Evolutionary conservation across 228 moss, liverwort and hornwort genomes (phyloP), one percentile per base, ranked within the genome.

Genomic region (Sphagnum magellanicum): DNA sequence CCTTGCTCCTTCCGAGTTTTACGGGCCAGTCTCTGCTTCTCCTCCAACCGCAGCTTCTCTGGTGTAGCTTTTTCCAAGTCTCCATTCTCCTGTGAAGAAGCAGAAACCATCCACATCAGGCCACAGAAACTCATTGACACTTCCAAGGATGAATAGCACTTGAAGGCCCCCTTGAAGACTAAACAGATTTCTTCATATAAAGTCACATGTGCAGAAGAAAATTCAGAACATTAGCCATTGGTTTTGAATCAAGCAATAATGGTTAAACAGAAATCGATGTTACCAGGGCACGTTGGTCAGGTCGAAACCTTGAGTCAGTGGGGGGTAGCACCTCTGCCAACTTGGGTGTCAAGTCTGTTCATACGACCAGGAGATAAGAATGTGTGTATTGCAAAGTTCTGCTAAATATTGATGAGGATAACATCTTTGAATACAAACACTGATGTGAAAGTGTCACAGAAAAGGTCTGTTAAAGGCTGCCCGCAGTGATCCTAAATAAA

Each of bases 11-110:
- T 97, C 52, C 90, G 91, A 65, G 81, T 63, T 67, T 87, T 91
- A 67, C 93, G 93, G 61, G 91, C 91, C 50, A 79, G 63, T 74
- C 97, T 87, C 73, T 97, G 97, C 67, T 97, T 97, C 6, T 97
- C 97, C 86, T 97, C 97, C 73, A 97, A 81, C 65, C 97, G 84
- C 63, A 97, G 84, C 72, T 97, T 97, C 68, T 97, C 97, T 32
- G 97, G 97, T 60, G 97, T 97, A 12, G 97, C 97, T 82, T 97
- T 97, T 68, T 97, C 97, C 65, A 93, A 79, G 70, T 97, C 97
- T 32, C 97, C 97, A 66, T 97, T 91, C 82, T 97, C 97, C 97
- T 97, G 74, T 46, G 32, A 32, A 32, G 32, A 32, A 32, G 32
- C 32, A 32, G 32, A 32, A 2, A 32, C 32, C 32, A 32, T 32